phyloP scores from a whole-genome alignment of 306 rosid species.

The Cyamopsis tetragonoloba region DNA sequence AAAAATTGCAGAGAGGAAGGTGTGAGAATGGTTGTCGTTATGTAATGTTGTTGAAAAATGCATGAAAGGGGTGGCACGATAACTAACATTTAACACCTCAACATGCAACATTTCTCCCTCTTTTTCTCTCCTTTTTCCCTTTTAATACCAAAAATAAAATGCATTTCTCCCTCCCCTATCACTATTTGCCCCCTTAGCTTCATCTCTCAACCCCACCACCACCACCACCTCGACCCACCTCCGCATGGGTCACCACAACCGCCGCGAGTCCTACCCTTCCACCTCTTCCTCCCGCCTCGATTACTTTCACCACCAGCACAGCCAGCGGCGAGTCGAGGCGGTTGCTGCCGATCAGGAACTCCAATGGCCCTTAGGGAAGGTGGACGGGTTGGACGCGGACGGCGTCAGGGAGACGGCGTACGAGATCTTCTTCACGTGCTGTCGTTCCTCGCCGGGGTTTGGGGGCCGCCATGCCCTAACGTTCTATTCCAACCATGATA shows the following conservation, averaged over 20 bases:
- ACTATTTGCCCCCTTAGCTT: constrained; percentile 35
- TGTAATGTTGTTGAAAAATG: no score
- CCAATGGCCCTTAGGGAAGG: constrained; percentile 27
- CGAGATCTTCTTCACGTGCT: constrained; percentile 44
- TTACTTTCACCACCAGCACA: background rate
- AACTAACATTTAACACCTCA: constrained; percentile 25
- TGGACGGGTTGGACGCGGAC: background rate
- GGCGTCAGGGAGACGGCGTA: constrained; percentile 36
- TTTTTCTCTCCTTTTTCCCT: background rate
- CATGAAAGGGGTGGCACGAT: constrained; percentile 41
- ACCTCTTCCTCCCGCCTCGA: constrained; percentile 28
- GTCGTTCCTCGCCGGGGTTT: constrained; percentile 56
- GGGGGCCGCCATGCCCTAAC: constrained; percentile 79
- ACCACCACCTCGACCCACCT: constrained; percentile 1
- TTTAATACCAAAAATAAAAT: constrained; percentile 25
- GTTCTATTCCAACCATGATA: constrained; percentile 46
- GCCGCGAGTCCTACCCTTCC: constrained; percentile 65
- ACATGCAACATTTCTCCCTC: background rate
- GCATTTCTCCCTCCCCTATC: background rate
- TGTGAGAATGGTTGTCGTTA: no score
- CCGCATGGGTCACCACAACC: constrained; percentile 79
- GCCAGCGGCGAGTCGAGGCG: background rate
- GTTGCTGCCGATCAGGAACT: constrained; percentile 18
- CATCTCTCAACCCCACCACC: background rate
- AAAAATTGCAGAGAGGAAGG: background rate